Evolutionary conservation across 768 basidiomycete genomes (phyloP).

Genomic region (Flagelloscypha sp.): DNA sequence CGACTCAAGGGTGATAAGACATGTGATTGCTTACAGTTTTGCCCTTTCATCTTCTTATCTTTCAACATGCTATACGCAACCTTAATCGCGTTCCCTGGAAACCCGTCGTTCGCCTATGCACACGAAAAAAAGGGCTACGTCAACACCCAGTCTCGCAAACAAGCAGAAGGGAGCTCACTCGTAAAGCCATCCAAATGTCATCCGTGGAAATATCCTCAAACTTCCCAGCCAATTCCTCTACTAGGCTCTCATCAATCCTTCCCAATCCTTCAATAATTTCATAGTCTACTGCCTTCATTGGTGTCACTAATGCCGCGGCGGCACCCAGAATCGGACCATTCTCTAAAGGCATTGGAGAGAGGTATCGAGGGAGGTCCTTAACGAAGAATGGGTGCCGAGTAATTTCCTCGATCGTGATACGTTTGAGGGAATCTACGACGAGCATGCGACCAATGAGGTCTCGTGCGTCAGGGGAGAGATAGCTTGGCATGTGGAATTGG

Average conservation of each 20-base stretch:
- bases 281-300: constrained; percentile 61
- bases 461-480: constrained; percentile 70
- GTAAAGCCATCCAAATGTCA: constrained; percentile 81
- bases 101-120: constrained; percentile 75
- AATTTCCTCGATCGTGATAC: constrained; percentile 90
- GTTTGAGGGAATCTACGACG: constrained; percentile 87
- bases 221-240: constrained; percentile 67
- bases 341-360: constrained; percentile 70
- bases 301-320: constrained; percentile 62
- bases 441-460: constrained; percentile 85
- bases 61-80: constrained; percentile 92
- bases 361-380: constrained; percentile 77
- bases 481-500: constrained; percentile 75
- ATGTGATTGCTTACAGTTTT: constrained; percentile 86
- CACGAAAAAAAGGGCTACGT: too few species aligned
- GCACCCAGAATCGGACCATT: constrained; percentile 73
- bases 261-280: constrained; percentile 90
- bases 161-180: too few species aligned
- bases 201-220: constrained; percentile 73
- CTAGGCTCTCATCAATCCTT: constrained; percentile 83
- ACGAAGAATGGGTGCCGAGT: constrained; percentile 87
- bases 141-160: too few species aligned
- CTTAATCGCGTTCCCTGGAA: constrained; percentile 87
- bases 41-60: constrained; percentile 77
- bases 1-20: too few species aligned